Evolutionary conservation across 2,329 filamentous ascomycete species (phyloP).

Genomic region (Beauveria varroae): DNA sequence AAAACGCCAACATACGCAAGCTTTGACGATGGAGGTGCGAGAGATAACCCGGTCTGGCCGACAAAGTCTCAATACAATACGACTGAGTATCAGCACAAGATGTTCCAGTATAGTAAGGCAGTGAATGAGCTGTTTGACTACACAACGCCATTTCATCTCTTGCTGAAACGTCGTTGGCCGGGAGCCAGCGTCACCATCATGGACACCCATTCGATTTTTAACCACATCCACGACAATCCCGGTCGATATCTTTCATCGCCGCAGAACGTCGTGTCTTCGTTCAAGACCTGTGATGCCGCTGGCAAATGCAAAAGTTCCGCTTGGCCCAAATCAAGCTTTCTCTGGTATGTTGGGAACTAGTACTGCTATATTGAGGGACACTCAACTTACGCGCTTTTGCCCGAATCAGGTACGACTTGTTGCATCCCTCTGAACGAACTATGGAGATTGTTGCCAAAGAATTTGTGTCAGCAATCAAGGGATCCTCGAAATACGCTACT

Average conservation of each 20-base stretch:
- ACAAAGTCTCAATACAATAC: constrained; percentile 39
- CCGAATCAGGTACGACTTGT: constrained; percentile 47
- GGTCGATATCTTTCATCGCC: constrained; percentile 54
- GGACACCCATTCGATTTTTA: constrained; percentile 57
- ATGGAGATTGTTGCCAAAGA: constrained; percentile 32
- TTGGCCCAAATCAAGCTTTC: constrained; percentile 47
- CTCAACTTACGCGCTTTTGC: neutral
- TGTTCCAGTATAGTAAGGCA: constrained; percentile 38
- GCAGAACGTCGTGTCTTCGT: constrained; percentile 52
- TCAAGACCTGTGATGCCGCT: constrained; percentile 41
- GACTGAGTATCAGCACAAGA: constrained; percentile 37
- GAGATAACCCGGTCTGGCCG: constrained; percentile 37
- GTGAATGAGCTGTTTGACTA: constrained; percentile 44
- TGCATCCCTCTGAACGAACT: constrained; percentile 64
- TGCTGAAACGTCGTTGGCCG: constrained; percentile 41
- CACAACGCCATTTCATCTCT: constrained; percentile 39
- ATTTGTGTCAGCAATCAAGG: constrained; percentile 33
- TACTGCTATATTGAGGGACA: neutral
- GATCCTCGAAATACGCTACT: constrained; percentile 33
- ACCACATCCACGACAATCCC: constrained; percentile 58
- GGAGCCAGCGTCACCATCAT: constrained; percentile 58
- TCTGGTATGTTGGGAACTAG: constrained; percentile 46
- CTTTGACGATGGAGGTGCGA: constrained; percentile 28
- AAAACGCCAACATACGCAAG: constrained; percentile 56
- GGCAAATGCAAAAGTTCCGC: constrained; percentile 30